phyloP scores from a whole-genome alignment of 495 filamentous ascomycete species.

The Lophiostoma macrostomum region DNA sequence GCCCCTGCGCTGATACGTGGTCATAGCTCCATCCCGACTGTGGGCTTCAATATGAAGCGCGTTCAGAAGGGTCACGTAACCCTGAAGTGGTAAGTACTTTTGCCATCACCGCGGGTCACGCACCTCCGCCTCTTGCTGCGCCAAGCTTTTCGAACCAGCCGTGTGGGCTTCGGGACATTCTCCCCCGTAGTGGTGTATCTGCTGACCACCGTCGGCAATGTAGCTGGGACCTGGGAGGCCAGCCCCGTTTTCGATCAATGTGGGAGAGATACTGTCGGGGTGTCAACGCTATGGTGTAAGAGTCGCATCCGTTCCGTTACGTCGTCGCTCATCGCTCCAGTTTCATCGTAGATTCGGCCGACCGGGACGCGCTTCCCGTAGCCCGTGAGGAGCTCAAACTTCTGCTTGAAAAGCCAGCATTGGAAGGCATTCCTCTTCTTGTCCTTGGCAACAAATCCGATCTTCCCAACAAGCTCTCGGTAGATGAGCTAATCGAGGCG shows the following conservation, averaged over 20 bases:
- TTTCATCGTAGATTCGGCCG: slow-evolving; percentile 94
- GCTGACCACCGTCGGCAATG: slow-evolving; percentile 29
- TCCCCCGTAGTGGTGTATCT: slow-evolving; percentile 7
- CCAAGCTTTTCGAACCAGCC: slow-evolving; percentile 21
- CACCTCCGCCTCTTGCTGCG: slow-evolving; percentile 15
- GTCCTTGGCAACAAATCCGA: slow-evolving; percentile 98
- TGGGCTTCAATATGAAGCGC: slow-evolving; percentile 98
- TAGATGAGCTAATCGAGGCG: slow-evolving; percentile 91
- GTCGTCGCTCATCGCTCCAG: slow-evolving; percentile 42
- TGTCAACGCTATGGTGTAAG: slow-evolving; percentile 94
- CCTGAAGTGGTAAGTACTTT: slow-evolving; percentile 74
- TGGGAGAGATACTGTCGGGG: slow-evolving; percentile 98
- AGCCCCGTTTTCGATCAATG: slow-evolving; percentile 96
- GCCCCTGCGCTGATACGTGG: slow-evolving; percentile 37
- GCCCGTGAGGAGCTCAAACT: slow-evolving; percentile 90
- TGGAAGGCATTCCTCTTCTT: slow-evolving; percentile 89
- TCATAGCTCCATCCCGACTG: slow-evolving; percentile 90
- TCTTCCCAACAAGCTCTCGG: slow-evolving; percentile 77
- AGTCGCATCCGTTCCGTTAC: neutral
- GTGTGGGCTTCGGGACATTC: slow-evolving; percentile 18
- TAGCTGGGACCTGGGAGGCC: slow-evolving; percentile 95
- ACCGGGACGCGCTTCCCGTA: slow-evolving; percentile 72
- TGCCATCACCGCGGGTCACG: slow-evolving; percentile 22
- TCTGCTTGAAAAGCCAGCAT: slow-evolving; percentile 76
- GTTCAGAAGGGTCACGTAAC: slow-evolving; percentile 98